Base-by-base conservation (phyloP, 768 basidiomycete species). In the Tulasnella sp. region DNA sequence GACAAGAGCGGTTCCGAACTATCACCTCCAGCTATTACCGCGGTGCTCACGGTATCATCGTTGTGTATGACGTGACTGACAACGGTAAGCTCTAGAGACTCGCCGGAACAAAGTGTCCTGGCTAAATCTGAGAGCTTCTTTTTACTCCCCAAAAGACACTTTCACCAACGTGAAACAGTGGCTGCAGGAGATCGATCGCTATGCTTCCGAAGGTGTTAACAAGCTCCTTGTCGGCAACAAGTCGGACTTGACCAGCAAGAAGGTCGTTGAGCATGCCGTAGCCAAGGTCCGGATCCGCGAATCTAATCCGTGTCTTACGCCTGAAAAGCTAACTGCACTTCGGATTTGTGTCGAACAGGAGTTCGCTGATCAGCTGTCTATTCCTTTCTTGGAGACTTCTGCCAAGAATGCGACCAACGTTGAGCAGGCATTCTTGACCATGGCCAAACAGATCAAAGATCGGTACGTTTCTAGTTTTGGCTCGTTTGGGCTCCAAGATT, bases 21-120 rank as follows among this genome's bases (percentile, higher is more conserved):
- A 99, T 99, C 85, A 99, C 98, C 9, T 96, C 97, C 3, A 95
- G 97, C n/a, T 99, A 99, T 89, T 99, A 99, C 88, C 91, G 98
- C 80, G 98, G 98, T 58, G 98, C 98, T 73, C 96, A 97, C 85
- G 98, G 98, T 81, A 99, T 99, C 85, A 94, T 99, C 83, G 93
- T 99, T 74, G 97, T 99, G n/a, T 99, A 98, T 88, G 94, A 96
- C 85, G 96, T 98, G 77, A 97, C 96, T 62, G 97, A 98, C 87
- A 95, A 94, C 83, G 95, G 93, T 93, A 80, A 71, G 87, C 82
- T 19, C 27, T 48, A 19, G 68, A 1, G 68, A 21, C 24, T 21
- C 52, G 39, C 27, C 71, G 21, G 44, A 27, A 39, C 78, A 21
- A 7, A 34, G 21, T 42, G 19, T 21, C 48, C 2, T 58, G 1